Percentiles rank a stretch among this genome's conserved stretches.
phyloP scores from a whole-genome alignment of 2,329 filamentous ascomycete genomes.

The Fusarium acutatum region DNA sequence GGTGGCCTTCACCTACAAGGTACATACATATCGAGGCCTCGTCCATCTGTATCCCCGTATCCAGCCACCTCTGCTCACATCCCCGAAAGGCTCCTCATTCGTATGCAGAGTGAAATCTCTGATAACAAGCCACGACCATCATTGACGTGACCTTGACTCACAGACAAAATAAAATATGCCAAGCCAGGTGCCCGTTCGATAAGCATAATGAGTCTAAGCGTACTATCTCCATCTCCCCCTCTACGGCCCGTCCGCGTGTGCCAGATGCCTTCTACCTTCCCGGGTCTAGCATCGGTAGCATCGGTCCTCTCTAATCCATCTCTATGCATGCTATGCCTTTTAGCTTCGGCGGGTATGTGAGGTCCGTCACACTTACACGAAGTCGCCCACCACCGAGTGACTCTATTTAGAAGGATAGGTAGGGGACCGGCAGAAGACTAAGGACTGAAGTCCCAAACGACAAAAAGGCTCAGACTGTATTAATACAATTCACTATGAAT shows the following conservation, averaged over 20 bases:
- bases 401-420: constrained; percentile 1
- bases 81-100: constrained; percentile 17
- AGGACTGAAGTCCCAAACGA: neutral
- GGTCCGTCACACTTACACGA: constrained; percentile 35
- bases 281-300: constrained; percentile 30
- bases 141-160: neutral
- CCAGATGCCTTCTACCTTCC: constrained; percentile 29
- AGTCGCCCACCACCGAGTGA: neutral
- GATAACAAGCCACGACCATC: neutral
- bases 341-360: constrained; percentile 45
- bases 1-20: constrained; percentile 16
- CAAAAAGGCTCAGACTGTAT: neutral
- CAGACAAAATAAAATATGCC: neutral
- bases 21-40: constrained; percentile 25
- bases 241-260: constrained; percentile 42
- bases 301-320: constrained; percentile 31
- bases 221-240: constrained; percentile 22
- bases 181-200: constrained; percentile 2
- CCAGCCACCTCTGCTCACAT: constrained; percentile 22
- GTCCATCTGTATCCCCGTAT: constrained; percentile 17
- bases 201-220: constrained; percentile 29
- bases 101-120: constrained; percentile 30
- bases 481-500: neutral
- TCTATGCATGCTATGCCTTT: constrained; percentile 40
- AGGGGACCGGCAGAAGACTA: neutral